phyloP scores from a whole-genome alignment of 495 filamentous ascomycete species.

The Evansstolkia leycettana region DNA sequence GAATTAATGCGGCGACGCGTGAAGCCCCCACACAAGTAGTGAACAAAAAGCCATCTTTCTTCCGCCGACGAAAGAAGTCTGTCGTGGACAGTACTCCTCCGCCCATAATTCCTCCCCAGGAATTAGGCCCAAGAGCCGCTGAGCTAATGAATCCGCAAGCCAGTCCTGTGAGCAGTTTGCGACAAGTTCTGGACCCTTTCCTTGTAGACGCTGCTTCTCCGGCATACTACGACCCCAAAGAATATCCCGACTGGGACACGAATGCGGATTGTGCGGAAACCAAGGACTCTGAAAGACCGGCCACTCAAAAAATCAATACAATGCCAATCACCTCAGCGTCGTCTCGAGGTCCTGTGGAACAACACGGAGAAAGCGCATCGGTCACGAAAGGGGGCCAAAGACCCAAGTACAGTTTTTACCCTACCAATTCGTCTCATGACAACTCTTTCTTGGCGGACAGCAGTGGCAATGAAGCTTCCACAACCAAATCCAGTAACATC shows the following conservation, averaged over 20 bases:
- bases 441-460: conserved; percentile 39
- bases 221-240: conserved; percentile 11
- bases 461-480: conserved; percentile 35
- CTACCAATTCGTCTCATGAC: conserved; percentile 9
- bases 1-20: conserved; percentile 32
- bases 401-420: too few relatives aligned
- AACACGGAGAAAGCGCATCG: conserved; percentile 13
- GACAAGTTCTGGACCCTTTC: conserved; percentile 85
- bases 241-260: conserved; percentile 10
- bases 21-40: conserved; percentile 42
- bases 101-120: conserved; percentile 33
- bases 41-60: conserved; percentile 90
- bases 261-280: conserved; percentile 5
- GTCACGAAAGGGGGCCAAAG: too few relatives aligned
- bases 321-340: neutral
- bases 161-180: conserved; percentile 81
- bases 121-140: conserved; percentile 14
- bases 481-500: conserved; percentile 7
- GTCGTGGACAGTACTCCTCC: conserved; percentile 41
- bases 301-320: neutral
- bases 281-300: neutral
- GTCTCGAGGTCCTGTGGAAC: neutral
- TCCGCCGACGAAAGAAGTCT: conserved; percentile 85
- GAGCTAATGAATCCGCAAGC: conserved; percentile 29
- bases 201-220: conserved; percentile 26